phyloP scores from a whole-genome alignment of 306 rosid genomes.

The Corylus heterophylla region DNA sequence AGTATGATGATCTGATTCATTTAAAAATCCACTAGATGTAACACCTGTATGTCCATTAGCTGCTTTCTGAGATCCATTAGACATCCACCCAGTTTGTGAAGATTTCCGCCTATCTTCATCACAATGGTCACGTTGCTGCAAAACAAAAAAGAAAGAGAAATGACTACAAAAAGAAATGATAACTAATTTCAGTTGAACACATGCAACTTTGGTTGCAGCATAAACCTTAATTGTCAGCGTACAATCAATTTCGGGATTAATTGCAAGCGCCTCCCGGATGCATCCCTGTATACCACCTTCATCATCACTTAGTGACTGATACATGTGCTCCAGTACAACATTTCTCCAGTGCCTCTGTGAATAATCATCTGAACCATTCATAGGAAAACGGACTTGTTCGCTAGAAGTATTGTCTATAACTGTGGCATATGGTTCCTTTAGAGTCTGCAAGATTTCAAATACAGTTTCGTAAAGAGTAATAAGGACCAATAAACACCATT shows the following conservation, averaged over 20 bases:
- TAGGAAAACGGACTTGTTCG: constrained; percentile 24
- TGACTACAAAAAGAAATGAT: constrained; percentile 6
- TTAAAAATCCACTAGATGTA: constrained; percentile 46
- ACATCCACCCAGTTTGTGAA: constrained; percentile 30
- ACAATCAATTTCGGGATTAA: constrained; percentile 34
- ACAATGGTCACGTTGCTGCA: constrained; percentile 51
- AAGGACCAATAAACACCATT: constrained; percentile 14
- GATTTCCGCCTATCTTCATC: constrained; percentile 41
- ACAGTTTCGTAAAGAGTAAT: constrained; percentile 24
- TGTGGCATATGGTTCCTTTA: constrained; percentile 36
- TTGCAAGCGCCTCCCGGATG: constrained; percentile 47
- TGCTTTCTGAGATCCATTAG: constrained; percentile 46
- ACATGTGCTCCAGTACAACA: constrained; percentile 48
- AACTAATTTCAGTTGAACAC: constrained; percentile 22
- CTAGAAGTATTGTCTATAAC: constrained; percentile 39
- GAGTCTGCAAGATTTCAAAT: constrained; percentile 46
- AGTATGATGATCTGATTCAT: constrained; percentile 37
- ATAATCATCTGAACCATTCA: constrained; percentile 29
- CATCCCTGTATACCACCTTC: constrained; percentile 58
- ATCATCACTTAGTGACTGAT: constrained; percentile 55
- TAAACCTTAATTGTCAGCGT: constrained; percentile 44
- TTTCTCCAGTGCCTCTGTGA: constrained; percentile 57
- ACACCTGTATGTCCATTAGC: constrained; percentile 42
- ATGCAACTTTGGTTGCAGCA: constrained; percentile 30
- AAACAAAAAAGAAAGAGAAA: constrained; percentile 24